Conservation (phyloP, 345 rosid species). For the Eucalyptus cloeziana region DNA sequence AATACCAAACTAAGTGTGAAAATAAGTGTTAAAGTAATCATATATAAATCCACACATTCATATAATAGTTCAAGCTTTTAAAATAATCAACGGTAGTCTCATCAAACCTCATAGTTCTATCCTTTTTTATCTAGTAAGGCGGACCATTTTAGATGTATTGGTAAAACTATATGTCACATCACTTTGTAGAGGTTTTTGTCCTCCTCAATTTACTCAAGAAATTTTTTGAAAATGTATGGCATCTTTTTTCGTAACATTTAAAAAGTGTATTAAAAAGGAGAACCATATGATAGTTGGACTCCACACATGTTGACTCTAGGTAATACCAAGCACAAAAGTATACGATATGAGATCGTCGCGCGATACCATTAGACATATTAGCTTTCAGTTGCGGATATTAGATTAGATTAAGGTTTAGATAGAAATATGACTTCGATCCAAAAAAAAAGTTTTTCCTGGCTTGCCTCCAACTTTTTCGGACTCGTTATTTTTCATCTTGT, state of each 20-base stretch:
- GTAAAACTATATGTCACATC: background rate
- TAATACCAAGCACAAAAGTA: too few species aligned
- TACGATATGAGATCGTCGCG: background rate
- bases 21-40: too few species aligned
- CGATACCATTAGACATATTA: background rate
- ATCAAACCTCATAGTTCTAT: rapidly evolving
- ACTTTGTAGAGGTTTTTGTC: background rate
- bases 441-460: background rate
- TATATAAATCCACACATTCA: too few species aligned
- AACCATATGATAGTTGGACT: background rate
- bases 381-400: background rate
- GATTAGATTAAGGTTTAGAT: background rate
- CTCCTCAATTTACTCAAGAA: background rate
- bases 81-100: rapidly evolving
- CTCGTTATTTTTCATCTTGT: background rate
- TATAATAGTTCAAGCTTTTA: too few species aligned
- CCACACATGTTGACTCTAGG: too few species aligned
- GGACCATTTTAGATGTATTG: background rate
- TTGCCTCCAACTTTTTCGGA: background rate
- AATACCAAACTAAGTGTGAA: rapidly evolving
- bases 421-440: background rate
- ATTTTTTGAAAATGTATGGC: rapidly evolving
- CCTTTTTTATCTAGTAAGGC: background rate
- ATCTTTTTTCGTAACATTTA: background rate
- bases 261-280: background rate